Evolutionary conservation across 768 basidiomycete genomes (phyloP), one percentile per base, ranked within the genome.

Genomic region (Leucocoprinus leucothites): DNA sequence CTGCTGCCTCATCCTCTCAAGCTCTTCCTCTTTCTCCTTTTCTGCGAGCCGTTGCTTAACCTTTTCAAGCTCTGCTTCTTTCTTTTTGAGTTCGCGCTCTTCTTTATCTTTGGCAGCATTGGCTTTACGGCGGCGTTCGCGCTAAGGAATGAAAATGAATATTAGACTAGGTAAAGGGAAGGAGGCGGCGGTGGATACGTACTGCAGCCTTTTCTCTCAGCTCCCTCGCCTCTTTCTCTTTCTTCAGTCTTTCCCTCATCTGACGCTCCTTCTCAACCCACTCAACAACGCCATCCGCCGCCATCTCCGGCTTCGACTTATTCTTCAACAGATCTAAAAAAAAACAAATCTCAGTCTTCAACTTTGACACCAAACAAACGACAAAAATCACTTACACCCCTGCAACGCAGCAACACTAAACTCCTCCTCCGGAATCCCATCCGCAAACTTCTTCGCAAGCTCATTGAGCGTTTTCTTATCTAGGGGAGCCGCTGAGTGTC

Each of bases 371-470:
- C n/a, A 44, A 57, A 53, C 59, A 63, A 60, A 63, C 50, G 49
- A 60, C 62, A 61, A 60, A 58, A 51, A 21, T 63, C 34, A 85
- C 89, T 81, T 68, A 90, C 89, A 94, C 68, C 91, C 93, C 72
- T 95, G 93, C 51, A 97, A 74, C 54, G 91, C 87, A 18, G 94
- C 93, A 52, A 94, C 89, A 64, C 89, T 90, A 65, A 94, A 91
- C 72, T 90, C 88, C 38, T 87, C 85, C 35, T 92, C 88, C 0
- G 94, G 91, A 19, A 95, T 84, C 21, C 82, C 74, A 58, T 90
- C 88, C 3, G 91, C 89, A 64, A 95, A 95, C 56, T 75, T 64
- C 73, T 87, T 84, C 9, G 91, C 91, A 14, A 94, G 75, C n/a
- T 69, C 62, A 24, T 81, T 83, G 22, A 93, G 75, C 56, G 81